Evolutionary conservation across 257 asterid species (phyloP).

Genomic region (Solanum okadae): DNA sequence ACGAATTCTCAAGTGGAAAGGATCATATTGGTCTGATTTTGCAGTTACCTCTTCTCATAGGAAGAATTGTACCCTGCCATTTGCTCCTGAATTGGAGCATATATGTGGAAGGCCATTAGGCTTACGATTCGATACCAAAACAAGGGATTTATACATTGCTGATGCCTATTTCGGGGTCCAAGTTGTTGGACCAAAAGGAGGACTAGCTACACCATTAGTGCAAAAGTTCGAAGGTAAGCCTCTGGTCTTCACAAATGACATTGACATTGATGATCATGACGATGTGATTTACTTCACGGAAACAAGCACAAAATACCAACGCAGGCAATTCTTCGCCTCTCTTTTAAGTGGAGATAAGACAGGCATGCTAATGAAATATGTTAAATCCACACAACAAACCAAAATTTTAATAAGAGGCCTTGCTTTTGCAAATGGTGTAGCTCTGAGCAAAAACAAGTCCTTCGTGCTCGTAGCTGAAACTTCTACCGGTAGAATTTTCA

Average conservation of each 20-base stretch:
- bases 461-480: slow-evolving; percentile 11
- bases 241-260: slow-evolving; percentile 50
- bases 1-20: slow-evolving; percentile 13
- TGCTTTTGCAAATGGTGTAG: neutral
- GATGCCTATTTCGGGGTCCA: slow-evolving; percentile 65
- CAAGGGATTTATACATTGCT: slow-evolving; percentile 56
- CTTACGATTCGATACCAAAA: slow-evolving; percentile 36
- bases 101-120: slow-evolving; percentile 68
- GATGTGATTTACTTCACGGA: slow-evolving; percentile 57
- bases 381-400: neutral
- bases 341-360: slow-evolving; percentile 11
- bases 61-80: slow-evolving; percentile 37
- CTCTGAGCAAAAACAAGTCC: neutral
- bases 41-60: slow-evolving; percentile 16
- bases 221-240: slow-evolving; percentile 41
- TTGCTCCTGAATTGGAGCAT: slow-evolving; percentile 49
- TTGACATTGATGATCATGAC: slow-evolving; percentile 47
- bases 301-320: slow-evolving; percentile 35
- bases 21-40: slow-evolving; percentile 1
- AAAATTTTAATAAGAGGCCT: neutral
- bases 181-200: slow-evolving; percentile 57
- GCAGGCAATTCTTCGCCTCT: slow-evolving; percentile 42
- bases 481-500: slow-evolving; percentile 9
- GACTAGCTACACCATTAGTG: slow-evolving; percentile 40
- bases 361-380: slow-evolving; percentile 2